Evolutionary conservation across 306 rosid species (phyloP), one percentile per base, ranked within the genome.

Genomic region (Vigna angularis): DNA sequence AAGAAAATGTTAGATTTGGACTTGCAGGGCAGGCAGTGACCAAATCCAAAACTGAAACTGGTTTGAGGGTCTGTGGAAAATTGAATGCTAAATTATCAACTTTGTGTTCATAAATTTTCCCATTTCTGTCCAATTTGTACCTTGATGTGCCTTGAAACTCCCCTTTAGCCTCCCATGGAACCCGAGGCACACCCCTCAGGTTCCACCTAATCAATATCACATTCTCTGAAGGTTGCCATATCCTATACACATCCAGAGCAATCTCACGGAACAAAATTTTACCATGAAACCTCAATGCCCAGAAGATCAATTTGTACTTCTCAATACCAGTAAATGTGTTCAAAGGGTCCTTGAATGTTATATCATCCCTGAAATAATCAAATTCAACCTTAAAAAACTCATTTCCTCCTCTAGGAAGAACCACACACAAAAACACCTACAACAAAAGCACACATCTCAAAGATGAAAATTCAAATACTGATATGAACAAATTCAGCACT

Each of bases 151-250:
- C 97, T 61, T 93, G 94, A 83, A 93, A 93, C 42, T 90, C 84
- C 16, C 96, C 94, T 66, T 84, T 81, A 17, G 92, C 80, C 72
- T 93, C 97, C 97, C 97, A 93, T 63, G 97, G 96, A 83, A 93
- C 94, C 34, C 97, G 38, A 16, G 97, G 97, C 56, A 88, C 88
- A 4, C 97, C 97, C 81, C 81, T 87, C 82, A 90, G 72, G 82
- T 90, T 93, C 97, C 97, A 93, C 68, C 96, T 84, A 8, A 93
- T 89, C 85, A 88, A 71, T 50, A 93, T 90, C 67, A 86, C 88
- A 61, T 90, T 93, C 89, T 90, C 91, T 8, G 94, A 85, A 82
- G 97, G 97, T 86, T 90, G 96, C 97, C 96, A 90, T 77, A 93
- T 84, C 85, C 97, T 66, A 74, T 79, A 87, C 3, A 93, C 90